Conservation (phyloP, 2,329 filamentous ascomycete species). For the Calonectria pseudoturangicola region DNA sequence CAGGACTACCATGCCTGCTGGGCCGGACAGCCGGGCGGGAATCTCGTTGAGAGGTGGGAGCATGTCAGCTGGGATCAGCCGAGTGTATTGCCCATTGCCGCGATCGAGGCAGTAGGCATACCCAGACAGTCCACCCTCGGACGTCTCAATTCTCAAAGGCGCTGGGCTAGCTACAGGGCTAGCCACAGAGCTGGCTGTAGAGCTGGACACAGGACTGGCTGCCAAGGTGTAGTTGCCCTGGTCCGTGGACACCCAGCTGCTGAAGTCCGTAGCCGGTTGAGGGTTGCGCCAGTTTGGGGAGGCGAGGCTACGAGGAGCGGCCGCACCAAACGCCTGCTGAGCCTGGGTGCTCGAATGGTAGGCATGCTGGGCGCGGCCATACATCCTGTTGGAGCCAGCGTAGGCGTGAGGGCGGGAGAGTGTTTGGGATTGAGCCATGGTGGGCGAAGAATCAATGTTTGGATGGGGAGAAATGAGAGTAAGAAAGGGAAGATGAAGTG, state of each 20-base stretch:
- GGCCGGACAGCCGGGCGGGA: slow-evolving; percentile 62
- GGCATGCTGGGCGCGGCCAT: slow-evolving; percentile 34
- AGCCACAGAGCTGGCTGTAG: background rate
- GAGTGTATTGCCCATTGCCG: slow-evolving; percentile 71
- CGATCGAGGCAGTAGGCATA: slow-evolving; percentile 73
- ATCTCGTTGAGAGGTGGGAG: slow-evolving; percentile 67
- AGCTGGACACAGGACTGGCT: background rate
- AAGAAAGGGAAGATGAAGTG: background rate
- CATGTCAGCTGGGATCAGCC: slow-evolving; percentile 73
- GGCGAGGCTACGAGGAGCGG: slow-evolving; percentile 47
- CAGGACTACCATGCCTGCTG: slow-evolving; percentile 68
- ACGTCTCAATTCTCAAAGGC: background rate
- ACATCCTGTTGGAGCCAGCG: background rate
- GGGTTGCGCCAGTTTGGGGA: slow-evolving; percentile 50
- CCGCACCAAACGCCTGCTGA: slow-evolving; percentile 33
- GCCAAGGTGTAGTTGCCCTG: slow-evolving; percentile 44
- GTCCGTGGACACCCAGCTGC: slow-evolving; percentile 23
- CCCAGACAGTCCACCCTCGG: slow-evolving; percentile 32
- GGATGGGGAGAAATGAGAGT: background rate
- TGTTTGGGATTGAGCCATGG: slow-evolving; percentile 26
- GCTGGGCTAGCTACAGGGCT: background rate
- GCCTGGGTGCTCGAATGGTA: slow-evolving; percentile 36
- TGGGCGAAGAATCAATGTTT: slow-evolving; percentile 5
- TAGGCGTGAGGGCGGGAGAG: background rate
- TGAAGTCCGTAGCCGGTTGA: slow-evolving; percentile 33